Evolutionary conservation across 345 rosid genomes (phyloP).

Genomic region (Kandelia obovata): DNA sequence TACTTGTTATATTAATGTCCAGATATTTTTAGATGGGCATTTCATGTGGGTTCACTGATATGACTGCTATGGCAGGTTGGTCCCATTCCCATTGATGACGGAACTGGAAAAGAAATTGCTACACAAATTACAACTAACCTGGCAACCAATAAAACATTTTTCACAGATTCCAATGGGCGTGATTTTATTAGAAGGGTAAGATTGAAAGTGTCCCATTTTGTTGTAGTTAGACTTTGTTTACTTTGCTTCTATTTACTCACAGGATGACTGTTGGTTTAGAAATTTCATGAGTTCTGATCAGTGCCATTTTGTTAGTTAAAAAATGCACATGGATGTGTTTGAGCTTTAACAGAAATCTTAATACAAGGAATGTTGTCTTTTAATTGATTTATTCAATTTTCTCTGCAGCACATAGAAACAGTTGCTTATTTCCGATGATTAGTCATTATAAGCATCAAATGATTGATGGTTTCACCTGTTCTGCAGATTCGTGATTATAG

Average conservation of each 20-base stretch:
- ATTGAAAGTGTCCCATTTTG: constrained; percentile 7
- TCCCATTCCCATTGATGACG: constrained; percentile 64
- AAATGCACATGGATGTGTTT: neutral
- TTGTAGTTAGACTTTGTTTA: neutral
- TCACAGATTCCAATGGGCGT: constrained; percentile 82
- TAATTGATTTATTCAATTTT: neutral
- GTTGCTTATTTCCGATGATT: constrained; percentile 8
- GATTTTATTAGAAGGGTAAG: constrained; percentile 69
- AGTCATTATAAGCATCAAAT: constrained; percentile 11
- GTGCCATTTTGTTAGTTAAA: constrained; percentile 8
- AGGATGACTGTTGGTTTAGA: neutral
- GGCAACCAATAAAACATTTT: constrained; percentile 59
- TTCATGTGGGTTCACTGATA: constrained; percentile 3
- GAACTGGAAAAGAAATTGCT: constrained; percentile 66
- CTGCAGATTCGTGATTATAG: constrained; percentile 88
- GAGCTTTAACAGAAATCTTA: constrained; percentile 4
- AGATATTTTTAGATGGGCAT: neutral
- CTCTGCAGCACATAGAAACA: neutral
- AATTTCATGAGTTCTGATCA: constrained; percentile 3
- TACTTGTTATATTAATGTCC: neutral
- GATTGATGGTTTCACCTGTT: constrained; percentile 10
- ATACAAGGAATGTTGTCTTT: neutral
- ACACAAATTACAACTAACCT: constrained; percentile 61
- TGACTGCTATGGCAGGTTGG: constrained; percentile 49
- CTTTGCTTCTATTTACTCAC: neutral